Percentiles rank a stretch among this genome's conserved stretches.
phyloP scores from a whole-genome alignment of 2,329 filamentous ascomycete genomes.

The Ceratocystis papillata region DNA sequence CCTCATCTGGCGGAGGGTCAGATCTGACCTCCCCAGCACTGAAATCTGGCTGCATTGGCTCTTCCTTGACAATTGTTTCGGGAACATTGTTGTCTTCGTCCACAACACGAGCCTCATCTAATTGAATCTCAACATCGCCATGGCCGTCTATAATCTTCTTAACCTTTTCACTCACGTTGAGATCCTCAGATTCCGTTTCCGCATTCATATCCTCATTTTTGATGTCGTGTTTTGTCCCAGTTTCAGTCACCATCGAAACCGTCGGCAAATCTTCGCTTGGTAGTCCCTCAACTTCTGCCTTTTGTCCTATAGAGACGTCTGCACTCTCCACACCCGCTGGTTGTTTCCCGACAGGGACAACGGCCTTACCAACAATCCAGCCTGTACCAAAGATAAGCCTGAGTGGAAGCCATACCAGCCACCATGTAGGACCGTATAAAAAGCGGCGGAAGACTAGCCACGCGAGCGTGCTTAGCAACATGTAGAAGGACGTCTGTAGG shows the following conservation, averaged over 20 bases:
- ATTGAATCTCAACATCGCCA: slow-evolving; percentile 14
- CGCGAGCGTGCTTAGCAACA: slow-evolving; percentile 62
- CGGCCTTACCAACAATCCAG: slow-evolving; percentile 44
- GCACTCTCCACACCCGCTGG: slow-evolving; percentile 28
- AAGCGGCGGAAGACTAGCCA: slow-evolving; percentile 82
- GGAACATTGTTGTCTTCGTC: slow-evolving; percentile 22
- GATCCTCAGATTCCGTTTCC: slow-evolving; percentile 29
- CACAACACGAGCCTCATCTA: not conserved
- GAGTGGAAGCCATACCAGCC: slow-evolving; percentile 76
- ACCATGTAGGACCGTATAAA: slow-evolving; percentile 82
- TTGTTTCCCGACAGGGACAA: slow-evolving; percentile 33
- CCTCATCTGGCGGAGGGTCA: not conserved
- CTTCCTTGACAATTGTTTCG: slow-evolving; percentile 20
- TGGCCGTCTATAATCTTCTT: slow-evolving; percentile 42
- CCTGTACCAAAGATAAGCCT: slow-evolving; percentile 52
- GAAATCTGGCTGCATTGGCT: slow-evolving; percentile 24
- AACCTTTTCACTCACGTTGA: slow-evolving; percentile 43
- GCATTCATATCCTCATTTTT: slow-evolving; percentile 29
- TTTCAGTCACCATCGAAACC: slow-evolving; percentile 27
- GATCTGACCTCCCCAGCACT: slow-evolving; percentile 28
- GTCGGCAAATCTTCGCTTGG: slow-evolving; percentile 40
- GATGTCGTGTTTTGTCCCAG: not conserved
- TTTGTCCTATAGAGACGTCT: slow-evolving; percentile 28
- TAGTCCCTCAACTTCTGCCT: slow-evolving; percentile 30
- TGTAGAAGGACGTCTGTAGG: slow-evolving; percentile 76